A percentile compares a stretch with the other conserved stretches of the same genome.
These are phyloP conservation scores for Suillus ampliporus DNA, from an alignment of 768 basidiomycete species.

Conservation along the genomic window DNA sequence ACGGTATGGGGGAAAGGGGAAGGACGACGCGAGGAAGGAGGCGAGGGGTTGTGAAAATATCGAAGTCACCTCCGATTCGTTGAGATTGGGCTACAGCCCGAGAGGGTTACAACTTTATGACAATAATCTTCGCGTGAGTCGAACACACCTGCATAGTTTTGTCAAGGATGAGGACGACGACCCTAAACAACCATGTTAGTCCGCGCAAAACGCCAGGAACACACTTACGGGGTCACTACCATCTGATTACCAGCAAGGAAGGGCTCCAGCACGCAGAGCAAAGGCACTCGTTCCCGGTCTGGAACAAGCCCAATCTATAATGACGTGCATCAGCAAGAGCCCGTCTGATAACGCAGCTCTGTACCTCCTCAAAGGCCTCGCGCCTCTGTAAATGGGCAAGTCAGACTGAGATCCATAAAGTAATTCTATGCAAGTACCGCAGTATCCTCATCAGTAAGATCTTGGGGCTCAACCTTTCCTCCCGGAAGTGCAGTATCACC, in stretches of 20 bases:
- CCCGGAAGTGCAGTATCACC: constrained; percentile 91
- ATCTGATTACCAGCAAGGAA: constrained; percentile 74
- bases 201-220: not conserved
- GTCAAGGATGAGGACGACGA: constrained; percentile 86
- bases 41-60: constrained; percentile 87
- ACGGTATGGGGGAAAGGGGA: constrained; percentile 61
- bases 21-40: constrained; percentile 67
- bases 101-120: not conserved
- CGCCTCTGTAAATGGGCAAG: constrained; percentile 57
- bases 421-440: constrained; percentile 58
- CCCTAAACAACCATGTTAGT: constrained; percentile 47
- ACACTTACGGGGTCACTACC: constrained; percentile 83
- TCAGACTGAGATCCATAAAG: not conserved
- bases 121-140: constrained; percentile 18
- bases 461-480: constrained; percentile 75
- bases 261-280: constrained; percentile 81
- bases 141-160: constrained; percentile 64
- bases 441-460: constrained; percentile 75
- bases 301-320: constrained; percentile 80
- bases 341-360: not conserved
- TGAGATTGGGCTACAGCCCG: constrained; percentile 70
- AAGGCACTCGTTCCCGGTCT: constrained; percentile 70
- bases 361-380: constrained; percentile 91
- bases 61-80: constrained; percentile 75
- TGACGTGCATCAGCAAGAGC: not conserved